Evolutionary conservation across 2,329 filamentous ascomycete genomes (phyloP).

Genomic region (Neopestalotiopsis clavispora): DNA sequence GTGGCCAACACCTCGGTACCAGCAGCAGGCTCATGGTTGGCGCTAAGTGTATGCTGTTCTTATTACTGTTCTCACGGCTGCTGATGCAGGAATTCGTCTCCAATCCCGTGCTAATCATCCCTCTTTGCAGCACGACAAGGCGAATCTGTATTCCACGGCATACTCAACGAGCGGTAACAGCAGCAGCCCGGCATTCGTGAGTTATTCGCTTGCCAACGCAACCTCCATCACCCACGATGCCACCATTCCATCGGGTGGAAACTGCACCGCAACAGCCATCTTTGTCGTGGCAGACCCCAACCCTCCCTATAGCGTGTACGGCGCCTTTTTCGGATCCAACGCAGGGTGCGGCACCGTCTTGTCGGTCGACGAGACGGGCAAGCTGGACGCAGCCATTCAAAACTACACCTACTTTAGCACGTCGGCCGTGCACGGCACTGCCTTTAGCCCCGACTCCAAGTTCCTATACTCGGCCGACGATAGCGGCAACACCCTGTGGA

Average conservation of each 20-base stretch:
- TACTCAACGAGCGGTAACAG: neutral
- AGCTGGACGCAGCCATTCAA: slow-evolving; percentile 42
- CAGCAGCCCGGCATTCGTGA: slow-evolving; percentile 16
- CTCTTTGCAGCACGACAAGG: slow-evolving; percentile 14
- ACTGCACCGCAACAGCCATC: slow-evolving; percentile 18
- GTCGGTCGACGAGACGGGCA: slow-evolving; percentile 11
- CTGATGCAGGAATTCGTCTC: neutral
- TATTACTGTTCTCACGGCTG: neutral
- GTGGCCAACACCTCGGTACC: slow-evolving; percentile 18
- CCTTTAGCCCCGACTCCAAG: slow-evolving; percentile 47
- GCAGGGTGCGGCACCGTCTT: slow-evolving; percentile 18
- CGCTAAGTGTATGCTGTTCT: slow-evolving; percentile 14
- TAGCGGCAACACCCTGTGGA: slow-evolving; percentile 47
- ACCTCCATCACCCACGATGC: slow-evolving; percentile 12
- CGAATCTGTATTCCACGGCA: slow-evolving; percentile 15
- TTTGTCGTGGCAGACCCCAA: slow-evolving; percentile 13
- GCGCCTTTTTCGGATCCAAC: slow-evolving; percentile 12
- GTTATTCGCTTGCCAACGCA: slow-evolving; percentile 13
- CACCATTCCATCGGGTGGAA: slow-evolving; percentile 15
- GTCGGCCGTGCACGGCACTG: slow-evolving; percentile 53
- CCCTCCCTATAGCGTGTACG: slow-evolving; percentile 17
- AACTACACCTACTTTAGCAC: slow-evolving; percentile 48
- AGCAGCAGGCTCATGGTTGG: slow-evolving; percentile 14
- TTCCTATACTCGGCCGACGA: slow-evolving; percentile 55
- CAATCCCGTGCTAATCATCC: neutral